Evolutionary conservation across 2,329 filamentous ascomycete species (phyloP), one percentile per base, ranked within the genome.

Genomic region (Fusarium sambucinum): DNA sequence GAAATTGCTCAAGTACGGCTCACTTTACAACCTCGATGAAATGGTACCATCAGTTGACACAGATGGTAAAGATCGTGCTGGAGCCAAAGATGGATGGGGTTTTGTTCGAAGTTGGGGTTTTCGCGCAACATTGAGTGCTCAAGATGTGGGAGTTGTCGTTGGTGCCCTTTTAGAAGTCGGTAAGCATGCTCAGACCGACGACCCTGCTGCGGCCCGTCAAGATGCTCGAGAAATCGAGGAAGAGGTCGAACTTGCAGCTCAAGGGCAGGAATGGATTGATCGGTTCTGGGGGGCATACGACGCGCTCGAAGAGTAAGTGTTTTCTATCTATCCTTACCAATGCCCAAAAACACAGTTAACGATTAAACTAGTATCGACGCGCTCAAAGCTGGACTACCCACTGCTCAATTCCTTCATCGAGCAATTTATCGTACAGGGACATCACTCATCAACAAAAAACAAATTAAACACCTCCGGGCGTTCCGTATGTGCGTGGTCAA

Each of bases 101-200:
- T 99, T 98, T 76, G 95, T 98, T 19, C 88, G 94, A 60, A 97
- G 93, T 76, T 99, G 96, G 96, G 96, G 96, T 13, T 99, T 94
- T 94, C 92, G 94, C 77, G 95, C 94, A 1, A 97, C 95, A 50
- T 84, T 98, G 27, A 96, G 92, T 65, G 96, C 96, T 8, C 92
- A 95, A 48, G 96, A 99, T 77, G 93, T 97, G 0, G 93, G 93
- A n/a, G 92, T 97, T 17, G 90, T 98, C 30, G 87, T 98, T 21
- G 94, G 94, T 53, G 94, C 95, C 17, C 90, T 99, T 47, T 87
- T 99, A 2, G 96, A 99, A 81, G 94, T 98, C 29, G 95, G 96
- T 29, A 92, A 86, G 75, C 83, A 84, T 54, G 78, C 76, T 19
- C 76, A 82, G 1, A 63, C 77, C 5, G 46, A 75, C 14, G 79